These are phyloP conservation scores for Arthonia radiata DNA, from an alignment of 495 filamentous ascomycete genomes.

Conservation along the genomic window DNA sequence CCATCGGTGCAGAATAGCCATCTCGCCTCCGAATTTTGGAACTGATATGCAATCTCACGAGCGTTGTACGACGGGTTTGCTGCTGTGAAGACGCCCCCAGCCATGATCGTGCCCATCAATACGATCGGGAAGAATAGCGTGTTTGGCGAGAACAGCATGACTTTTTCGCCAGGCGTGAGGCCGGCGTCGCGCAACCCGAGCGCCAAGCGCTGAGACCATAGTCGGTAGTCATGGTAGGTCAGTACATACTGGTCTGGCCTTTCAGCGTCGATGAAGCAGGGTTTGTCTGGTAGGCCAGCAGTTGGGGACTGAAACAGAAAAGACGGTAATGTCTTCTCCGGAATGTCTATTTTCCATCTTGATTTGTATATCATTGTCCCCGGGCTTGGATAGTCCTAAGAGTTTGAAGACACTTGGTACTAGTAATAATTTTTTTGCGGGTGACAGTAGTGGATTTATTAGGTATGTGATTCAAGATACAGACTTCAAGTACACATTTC, in stretches of 20 bases:
- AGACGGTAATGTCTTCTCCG: slow-evolving; percentile 23
- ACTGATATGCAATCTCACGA: slow-evolving; percentile 48
- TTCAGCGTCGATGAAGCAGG: slow-evolving; percentile 28
- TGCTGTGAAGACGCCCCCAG: slow-evolving; percentile 56
- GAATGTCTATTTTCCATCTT: slow-evolving; percentile 22
- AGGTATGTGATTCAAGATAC: too few relatives aligned
- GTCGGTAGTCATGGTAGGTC: slow-evolving; percentile 31
- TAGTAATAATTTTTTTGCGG: too few relatives aligned
- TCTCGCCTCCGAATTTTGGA: slow-evolving; percentile 40
- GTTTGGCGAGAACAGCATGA: slow-evolving; percentile 26
- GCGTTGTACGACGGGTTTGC: slow-evolving; percentile 54
- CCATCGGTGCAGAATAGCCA: slow-evolving; percentile 22
- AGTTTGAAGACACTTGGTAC: too few relatives aligned
- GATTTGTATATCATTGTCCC: too few relatives aligned
- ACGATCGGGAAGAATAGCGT: slow-evolving; percentile 44
- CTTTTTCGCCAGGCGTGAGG: slow-evolving; percentile 40
- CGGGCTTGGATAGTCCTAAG: too few relatives aligned
- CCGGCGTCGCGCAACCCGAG: slow-evolving; percentile 40
- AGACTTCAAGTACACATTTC: too few relatives aligned
- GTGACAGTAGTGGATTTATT: too few relatives aligned
- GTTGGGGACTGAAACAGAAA: slow-evolving; percentile 24
- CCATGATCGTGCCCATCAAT: slow-evolving; percentile 49
- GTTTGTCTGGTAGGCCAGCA: slow-evolving; percentile 17
- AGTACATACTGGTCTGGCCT: slow-evolving; percentile 30
- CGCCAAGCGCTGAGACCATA: slow-evolving; percentile 48